Base-by-base conservation (phyloP, 2,329 filamentous ascomycete genomes). In the Chaetomium olivaceum region DNA sequence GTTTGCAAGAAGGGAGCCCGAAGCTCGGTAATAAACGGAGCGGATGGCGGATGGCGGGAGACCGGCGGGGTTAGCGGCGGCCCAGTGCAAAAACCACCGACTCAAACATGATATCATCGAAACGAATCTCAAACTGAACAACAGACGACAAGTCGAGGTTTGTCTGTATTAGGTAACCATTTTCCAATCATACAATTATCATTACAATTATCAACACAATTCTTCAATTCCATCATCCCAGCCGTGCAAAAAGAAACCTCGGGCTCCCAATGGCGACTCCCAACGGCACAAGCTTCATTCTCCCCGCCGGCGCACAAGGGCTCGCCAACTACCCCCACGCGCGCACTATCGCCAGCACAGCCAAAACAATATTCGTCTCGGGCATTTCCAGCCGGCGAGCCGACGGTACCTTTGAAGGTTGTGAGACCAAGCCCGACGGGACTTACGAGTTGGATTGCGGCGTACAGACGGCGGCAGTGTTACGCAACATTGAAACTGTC, bases 321-420 rank as follows among this genome's bases (percentile, higher is more conserved):
- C 72, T 77, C 12, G 75, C 75, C 68, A 77, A 76, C 70, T 77
- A 77, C 68, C 75, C 75, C 0, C 75, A 77, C 65, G 75, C 75
- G 16, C 74, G 75, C 56, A 73, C 71, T 33, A 64, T 73, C 4
- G 70, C 74, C 33, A 65, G 67, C 39, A 65, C 67, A 4, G 66
- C 70, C 11, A 68, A 70, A 25, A 73, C 71, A 27, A 68, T 77
- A 31, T 76, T 73, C 62, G 72, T 77, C 14, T 76, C 75, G 3
- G 75, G 75, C 0, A 77, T 72, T 2, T 77, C 75, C 1, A 76
- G 74, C 29, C 71, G 75, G 31, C 74, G 74, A 46, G 72, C 71
- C 9, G 75, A 77, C 66, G 75, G 75, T 21, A 74, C 73, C 9
- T 76, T 73, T 64, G 75, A 72, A 16, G 75, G 75, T 12, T 76